Conservation (phyloP, 192 early-diverging fungal genomes). For the Diversispora epigaea region DNA sequence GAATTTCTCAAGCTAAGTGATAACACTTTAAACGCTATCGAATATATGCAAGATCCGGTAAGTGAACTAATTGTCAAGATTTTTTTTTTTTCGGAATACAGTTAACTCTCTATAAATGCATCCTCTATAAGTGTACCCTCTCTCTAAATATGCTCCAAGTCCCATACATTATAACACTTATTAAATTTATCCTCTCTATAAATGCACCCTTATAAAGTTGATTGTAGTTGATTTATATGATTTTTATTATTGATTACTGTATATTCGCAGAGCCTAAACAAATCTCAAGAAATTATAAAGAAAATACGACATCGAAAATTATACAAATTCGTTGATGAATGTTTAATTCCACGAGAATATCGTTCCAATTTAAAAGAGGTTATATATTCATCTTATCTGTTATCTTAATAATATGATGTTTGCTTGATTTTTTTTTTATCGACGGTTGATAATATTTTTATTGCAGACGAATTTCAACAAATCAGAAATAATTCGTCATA, state of each 20-base stretch:
- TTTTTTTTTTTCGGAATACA: background rate
- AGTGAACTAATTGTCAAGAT: background rate
- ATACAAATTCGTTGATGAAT: constrained; percentile 85
- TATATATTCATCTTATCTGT: constrained; percentile 19
- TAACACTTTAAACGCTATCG: constrained; percentile 72
- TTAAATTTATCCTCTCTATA: too few relatives aligned
- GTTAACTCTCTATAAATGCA: too few relatives aligned
- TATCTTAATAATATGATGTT: background rate
- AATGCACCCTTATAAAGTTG: too few relatives aligned
- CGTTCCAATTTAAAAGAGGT: constrained; percentile 42
- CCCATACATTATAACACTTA: too few relatives aligned
- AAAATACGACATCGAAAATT: constrained; percentile 76
- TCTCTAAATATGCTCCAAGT: too few relatives aligned
- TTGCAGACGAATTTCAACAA: constrained; percentile 57
- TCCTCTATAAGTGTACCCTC: too few relatives aligned
- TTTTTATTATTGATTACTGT: background rate
- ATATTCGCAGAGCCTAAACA: constrained; percentile 47
- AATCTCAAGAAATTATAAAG: constrained; percentile 66
- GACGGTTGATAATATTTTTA: constrained; percentile 35
- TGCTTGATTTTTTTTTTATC: background rate
- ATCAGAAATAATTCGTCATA: constrained; percentile 40
- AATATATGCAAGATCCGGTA: constrained; percentile 50
- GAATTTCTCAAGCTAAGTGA: constrained; percentile 82
- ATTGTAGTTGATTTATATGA: too few relatives aligned
- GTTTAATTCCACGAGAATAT: constrained; percentile 59